Evolutionary conservation across 148 eudicot species (phyloP).

Genomic region (Rhododendron henanense): DNA sequence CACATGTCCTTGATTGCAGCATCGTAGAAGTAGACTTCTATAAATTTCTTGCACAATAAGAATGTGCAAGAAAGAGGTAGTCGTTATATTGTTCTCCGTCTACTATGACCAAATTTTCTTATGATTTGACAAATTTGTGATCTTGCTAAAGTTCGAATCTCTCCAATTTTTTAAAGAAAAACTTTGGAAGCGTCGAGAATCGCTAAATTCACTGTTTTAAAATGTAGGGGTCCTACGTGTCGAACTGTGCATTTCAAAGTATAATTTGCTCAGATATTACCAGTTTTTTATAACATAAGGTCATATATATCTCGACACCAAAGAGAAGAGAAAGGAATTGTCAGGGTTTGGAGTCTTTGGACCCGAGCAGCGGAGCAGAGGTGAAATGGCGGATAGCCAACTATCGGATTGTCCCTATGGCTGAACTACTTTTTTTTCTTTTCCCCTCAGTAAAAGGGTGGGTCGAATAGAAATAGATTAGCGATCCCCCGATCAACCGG

Average conservation of each 20-base stretch:
- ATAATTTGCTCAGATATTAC: neutral
- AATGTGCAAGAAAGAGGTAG: neutral
- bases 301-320: neutral
- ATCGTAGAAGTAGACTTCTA: neutral
- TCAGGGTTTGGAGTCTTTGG: neutral
- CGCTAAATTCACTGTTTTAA: neutral
- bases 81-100: too few species aligned
- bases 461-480: too few species aligned
- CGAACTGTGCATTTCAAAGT: neutral
- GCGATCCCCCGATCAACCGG: neutral
- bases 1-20: neutral
- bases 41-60: neutral
- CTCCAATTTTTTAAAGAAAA: neutral
- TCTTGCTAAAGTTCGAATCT: neutral
- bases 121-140: neutral
- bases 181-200: neutral
- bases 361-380: neutral
- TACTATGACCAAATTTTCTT: neutral
- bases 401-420: neutral
- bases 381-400: neutral
- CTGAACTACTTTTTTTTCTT: neutral
- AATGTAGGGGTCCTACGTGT: neutral
- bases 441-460: neutral
- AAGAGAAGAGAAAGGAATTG: neutral
- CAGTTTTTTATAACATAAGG: neutral